Evolutionary conservation across 2,329 filamentous ascomycete genomes (phyloP).

Genomic region (Neophaeococcomyces aloes): DNA sequence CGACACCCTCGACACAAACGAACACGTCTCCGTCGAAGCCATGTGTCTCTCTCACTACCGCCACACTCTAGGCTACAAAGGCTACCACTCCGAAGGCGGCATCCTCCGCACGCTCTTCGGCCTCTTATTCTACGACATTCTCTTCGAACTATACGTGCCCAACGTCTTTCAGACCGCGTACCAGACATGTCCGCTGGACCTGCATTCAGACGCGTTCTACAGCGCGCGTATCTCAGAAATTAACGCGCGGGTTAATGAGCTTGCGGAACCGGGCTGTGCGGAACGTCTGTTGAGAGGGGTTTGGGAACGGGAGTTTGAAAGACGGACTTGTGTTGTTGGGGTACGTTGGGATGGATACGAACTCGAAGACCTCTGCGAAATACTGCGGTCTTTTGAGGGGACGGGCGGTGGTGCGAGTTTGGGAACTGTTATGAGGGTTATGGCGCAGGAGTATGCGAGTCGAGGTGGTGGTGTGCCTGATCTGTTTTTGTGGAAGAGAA

Average conservation of each 20-base stretch:
- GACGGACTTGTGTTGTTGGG: constrained; percentile 76
- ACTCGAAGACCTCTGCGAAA: constrained; percentile 65
- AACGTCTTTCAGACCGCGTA: constrained; percentile 96
- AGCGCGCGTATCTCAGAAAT: constrained; percentile 77
- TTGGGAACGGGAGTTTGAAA: constrained; percentile 57
- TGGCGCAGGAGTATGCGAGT: constrained; percentile 88
- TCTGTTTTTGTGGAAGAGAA: constrained; percentile 68
- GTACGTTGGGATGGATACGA: constrained; percentile 76
- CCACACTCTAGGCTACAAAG: constrained; percentile 68
- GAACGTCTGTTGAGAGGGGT: constrained; percentile 56
- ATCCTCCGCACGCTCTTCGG: constrained; percentile 85
- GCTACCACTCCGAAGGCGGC: constrained; percentile 85
- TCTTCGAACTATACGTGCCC: constrained; percentile 70
- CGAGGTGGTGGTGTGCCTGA: constrained; percentile 84
- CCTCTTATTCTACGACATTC: constrained; percentile 83
- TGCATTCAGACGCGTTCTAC: constrained; percentile 90
- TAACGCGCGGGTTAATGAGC: constrained; percentile 72
- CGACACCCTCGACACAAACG: constrained; percentile 57
- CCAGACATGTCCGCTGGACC: constrained; percentile 84
- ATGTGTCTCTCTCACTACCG: constrained; percentile 90
- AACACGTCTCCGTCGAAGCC: constrained; percentile 77
- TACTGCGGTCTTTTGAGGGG: constrained; percentile 68
- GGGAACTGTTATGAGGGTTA: constrained; percentile 77
- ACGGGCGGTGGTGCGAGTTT: constrained; percentile 47
- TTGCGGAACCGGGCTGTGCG: constrained; percentile 66